Conservation (phyloP, 768 basidiomycete genomes). For the Gloeopeniophorella convolvens region DNA sequence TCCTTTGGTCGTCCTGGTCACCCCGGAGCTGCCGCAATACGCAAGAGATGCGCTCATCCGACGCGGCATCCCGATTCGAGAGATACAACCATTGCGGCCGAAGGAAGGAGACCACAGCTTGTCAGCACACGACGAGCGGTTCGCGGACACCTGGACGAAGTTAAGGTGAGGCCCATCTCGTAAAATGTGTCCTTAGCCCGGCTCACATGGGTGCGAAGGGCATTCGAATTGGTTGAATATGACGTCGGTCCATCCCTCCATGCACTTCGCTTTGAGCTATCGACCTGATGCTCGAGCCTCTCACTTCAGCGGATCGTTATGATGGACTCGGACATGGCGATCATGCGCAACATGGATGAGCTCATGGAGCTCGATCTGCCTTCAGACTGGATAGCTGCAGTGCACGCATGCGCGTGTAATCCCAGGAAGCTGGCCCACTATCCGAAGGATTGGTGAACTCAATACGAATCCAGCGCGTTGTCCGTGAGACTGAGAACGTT, state of each 20-base stretch:
- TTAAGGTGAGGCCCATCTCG: constrained; percentile 31
- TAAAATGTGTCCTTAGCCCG: background rate
- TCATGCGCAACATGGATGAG: constrained; percentile 79
- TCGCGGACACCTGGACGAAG: constrained; percentile 64
- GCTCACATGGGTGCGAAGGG: constrained; percentile 28
- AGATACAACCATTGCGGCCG: constrained; percentile 57
- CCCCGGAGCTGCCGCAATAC: constrained; percentile 33
- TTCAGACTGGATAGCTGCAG: constrained; percentile 74
- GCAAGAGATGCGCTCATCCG: constrained; percentile 42
- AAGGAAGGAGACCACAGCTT: constrained; percentile 33
- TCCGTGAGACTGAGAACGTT: background rate
- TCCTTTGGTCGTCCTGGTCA: constrained; percentile 47
- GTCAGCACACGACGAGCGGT: constrained; percentile 39
- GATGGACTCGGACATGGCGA: constrained; percentile 85
- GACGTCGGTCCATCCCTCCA: constrained; percentile 38
- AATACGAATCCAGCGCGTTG: constrained; percentile 15
- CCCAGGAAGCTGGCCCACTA: constrained; percentile 80
- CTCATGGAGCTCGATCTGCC: constrained; percentile 49
- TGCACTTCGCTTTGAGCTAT: background rate
- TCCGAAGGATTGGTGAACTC: constrained; percentile 72
- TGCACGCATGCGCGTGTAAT: constrained; percentile 92
- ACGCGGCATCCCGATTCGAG: constrained; percentile 46
- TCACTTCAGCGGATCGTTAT: constrained; percentile 61
- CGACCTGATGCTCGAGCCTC: constrained; percentile 11
- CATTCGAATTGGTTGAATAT: constrained; percentile 62